Base-by-base conservation (phyloP, 140 eudicot species). In the Oenanthe javanica region DNA sequence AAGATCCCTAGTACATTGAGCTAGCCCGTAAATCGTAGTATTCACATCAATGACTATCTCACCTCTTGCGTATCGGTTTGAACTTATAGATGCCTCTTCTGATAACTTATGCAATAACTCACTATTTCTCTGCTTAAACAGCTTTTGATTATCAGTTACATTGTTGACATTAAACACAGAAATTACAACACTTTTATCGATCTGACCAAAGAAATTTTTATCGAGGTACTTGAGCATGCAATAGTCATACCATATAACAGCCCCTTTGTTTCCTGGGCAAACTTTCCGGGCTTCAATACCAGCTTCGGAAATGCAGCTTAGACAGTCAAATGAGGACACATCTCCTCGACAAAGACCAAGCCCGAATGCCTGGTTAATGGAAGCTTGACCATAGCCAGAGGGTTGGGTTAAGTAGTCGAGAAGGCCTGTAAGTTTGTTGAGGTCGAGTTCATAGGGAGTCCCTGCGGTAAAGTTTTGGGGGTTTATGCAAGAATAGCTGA, bases 301-400 rank as follows among this genome's bases (percentile, higher is more conserved):
- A 61, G 70, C 70, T 61, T 61, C 15, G 0, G 70, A 19, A 9
- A 61, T 61, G 70, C 70, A 61, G 5, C 1, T 3, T 4, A 61
- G 70, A 61, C 70, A n/a, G 70, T 61, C 70, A 61, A n/a, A 61
- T 23, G 70, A 61, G 25, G 70, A 61, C 70, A 23, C 38, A 61
- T 61, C 38, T 38, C 70, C 70, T 9, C 70, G 70, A 23, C 70
- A 61, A 19, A 61, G 25, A 61, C 70, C 70, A 9, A 61, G 70
- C 70, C 70, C 70, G 15, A 7, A 25, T 61, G 38, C 70, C 38
- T 61, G 70, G 70, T 31, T 2, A 19, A 61, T 21, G 70, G 70
- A 61, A 61, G 70, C 70, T 61, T 61, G 70, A 61, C 38, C 70
- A 61, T 61, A 61, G 38, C 70, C 70, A 8, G 70, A 61, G 14